A percentile compares a stretch with the other conserved stretches of the same genome.
Evolutionary conservation across 2,329 filamentous ascomycete genomes (phyloP).

Genomic region (Hypoxylon sp.): DNA sequence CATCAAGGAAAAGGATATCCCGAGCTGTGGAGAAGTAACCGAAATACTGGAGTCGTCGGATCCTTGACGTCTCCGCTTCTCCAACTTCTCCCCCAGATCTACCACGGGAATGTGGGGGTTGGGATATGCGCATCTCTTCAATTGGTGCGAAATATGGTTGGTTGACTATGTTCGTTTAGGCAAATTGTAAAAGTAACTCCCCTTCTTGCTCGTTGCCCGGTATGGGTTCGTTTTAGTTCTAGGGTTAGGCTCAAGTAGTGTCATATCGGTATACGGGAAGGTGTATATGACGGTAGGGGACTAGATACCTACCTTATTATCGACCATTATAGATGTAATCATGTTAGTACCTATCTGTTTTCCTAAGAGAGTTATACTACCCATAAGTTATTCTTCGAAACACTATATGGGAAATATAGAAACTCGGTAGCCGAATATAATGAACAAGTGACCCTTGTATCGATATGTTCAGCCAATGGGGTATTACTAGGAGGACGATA

Average conservation of each 20-base stretch:
- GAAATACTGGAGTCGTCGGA: constrained; percentile 16
- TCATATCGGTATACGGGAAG: neutral
- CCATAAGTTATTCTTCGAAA: neutral
- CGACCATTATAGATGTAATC: neutral
- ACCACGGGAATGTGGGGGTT: constrained; percentile 11
- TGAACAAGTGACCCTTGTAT: neutral
- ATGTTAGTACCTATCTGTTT: neutral
- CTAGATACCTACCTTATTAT: neutral
- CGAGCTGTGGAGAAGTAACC: constrained; percentile 30
- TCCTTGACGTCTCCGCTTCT: constrained; percentile 31
- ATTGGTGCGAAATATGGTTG: constrained; percentile 35
- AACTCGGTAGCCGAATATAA: neutral
- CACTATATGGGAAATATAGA: neutral
- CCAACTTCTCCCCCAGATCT: constrained; percentile 32
- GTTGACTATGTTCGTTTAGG: constrained; percentile 12
- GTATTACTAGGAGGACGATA: neutral
- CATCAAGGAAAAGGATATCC: constrained; percentile 25
- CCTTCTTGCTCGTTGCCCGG: neutral
- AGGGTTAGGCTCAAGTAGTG: neutral
- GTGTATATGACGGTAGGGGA: neutral
- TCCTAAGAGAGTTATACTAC: neutral
- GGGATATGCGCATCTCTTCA: constrained; percentile 7
- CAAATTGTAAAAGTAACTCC: constrained; percentile 12
- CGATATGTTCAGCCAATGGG: neutral
- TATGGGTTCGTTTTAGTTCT: neutral